These are phyloP conservation scores for Cupressus sempervirens DNA, from an alignment of 75 land plant species.

Conservation along the genomic window DNA sequence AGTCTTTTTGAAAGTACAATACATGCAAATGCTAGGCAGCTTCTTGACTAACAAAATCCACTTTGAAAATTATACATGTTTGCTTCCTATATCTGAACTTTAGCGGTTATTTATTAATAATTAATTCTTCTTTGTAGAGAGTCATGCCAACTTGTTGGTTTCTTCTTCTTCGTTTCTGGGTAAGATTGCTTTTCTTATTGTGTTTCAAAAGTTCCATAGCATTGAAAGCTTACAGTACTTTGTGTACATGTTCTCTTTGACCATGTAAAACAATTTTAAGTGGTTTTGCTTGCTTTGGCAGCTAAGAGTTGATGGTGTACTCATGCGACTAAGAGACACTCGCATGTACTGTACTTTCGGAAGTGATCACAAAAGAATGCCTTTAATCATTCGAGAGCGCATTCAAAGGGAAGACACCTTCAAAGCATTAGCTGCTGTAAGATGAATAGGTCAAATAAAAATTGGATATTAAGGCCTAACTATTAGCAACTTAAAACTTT, in stretches of 20 bases:
- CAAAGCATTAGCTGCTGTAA: conserved; percentile 53
- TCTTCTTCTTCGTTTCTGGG: conserved; percentile 93
- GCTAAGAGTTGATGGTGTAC: conserved; percentile 98
- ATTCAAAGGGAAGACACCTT: conserved; percentile 79
- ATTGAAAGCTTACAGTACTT: not conserved
- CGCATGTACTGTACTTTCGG: conserved; percentile 73
- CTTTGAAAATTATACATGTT: not conserved
- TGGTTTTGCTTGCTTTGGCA: conserved; percentile 24
- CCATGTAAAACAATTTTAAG: not conserved
- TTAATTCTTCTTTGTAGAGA: conserved; percentile 49
- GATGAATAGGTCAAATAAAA: not conserved
- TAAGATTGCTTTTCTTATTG: conserved; percentile 25
- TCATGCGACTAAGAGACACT: conserved; percentile 93
- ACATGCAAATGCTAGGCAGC: not conserved
- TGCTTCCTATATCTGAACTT: not conserved
- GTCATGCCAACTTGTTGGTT: conserved; percentile 99
- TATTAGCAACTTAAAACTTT: not conserved
- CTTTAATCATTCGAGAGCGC: conserved; percentile 66
- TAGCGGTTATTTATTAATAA: not conserved
- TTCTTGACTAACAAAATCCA: not conserved
- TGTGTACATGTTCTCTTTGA: not conserved
- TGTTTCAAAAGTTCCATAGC: not conserved
- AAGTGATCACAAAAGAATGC: conserved; percentile 24
- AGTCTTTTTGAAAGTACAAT: not conserved
- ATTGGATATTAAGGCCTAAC: not conserved